Conservation (phyloP, 78 protist genomes). For the Pigoraptor vietnamica region DNA sequence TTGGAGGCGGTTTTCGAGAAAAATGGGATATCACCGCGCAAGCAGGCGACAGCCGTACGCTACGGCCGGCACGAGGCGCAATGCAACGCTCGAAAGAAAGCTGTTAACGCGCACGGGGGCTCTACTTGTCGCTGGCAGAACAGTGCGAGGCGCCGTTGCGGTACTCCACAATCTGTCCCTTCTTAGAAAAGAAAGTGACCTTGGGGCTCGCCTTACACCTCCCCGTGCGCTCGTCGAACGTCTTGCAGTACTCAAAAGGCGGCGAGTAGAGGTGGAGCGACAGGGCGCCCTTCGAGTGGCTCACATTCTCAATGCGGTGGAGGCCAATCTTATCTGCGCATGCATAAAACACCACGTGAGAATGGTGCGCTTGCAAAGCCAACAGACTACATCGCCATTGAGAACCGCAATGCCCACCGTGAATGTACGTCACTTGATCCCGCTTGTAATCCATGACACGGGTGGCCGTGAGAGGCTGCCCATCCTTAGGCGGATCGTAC, state of each 20-base stretch:
- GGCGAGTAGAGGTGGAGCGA: conserved; percentile 24
- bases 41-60: too few relatives aligned
- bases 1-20: too few relatives aligned
- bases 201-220: background rate
- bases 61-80: too few relatives aligned
- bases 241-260: background rate
- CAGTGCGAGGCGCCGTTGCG: background rate
- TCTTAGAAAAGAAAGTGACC: background rate
- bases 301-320: background rate
- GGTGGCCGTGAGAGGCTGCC: background rate
- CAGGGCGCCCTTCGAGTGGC: background rate
- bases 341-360: background rate
- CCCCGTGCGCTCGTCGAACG: background rate
- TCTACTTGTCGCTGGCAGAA: background rate
- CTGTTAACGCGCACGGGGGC: too few relatives aligned
- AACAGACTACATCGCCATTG: too few relatives aligned
- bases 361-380: too few relatives aligned
- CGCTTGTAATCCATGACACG: background rate
- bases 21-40: too few relatives aligned
- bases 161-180: background rate
- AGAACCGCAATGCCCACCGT: background rate
- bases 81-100: too few relatives aligned
- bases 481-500: background rate
- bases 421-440: background rate
- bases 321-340: conserved; percentile 12